Evolutionary conservation across 2,329 filamentous ascomycete species (phyloP), one percentile per base, ranked within the genome.

Genomic region (Ophiostoma himal-ulmi): DNA sequence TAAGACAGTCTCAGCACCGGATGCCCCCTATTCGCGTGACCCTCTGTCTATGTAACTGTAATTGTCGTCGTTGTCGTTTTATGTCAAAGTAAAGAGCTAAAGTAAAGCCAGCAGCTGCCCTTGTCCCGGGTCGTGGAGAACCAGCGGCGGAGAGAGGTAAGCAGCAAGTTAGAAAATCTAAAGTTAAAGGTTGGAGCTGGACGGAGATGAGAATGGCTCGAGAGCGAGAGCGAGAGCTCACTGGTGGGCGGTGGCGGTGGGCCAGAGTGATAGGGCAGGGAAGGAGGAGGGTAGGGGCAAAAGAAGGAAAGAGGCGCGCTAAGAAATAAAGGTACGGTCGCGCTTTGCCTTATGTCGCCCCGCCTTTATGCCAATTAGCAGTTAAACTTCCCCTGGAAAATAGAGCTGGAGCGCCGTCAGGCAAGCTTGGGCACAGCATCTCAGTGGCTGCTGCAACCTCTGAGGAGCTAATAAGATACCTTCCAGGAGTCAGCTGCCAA

Each of bases 371-470:
- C 37, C 44, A 48, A 26, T 57, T 57, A 26, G 52, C 22, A 57
- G 26, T 57, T 57, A 57, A 22, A 57, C 52, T 57, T 57, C 22
- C 52, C 52, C 52, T 57, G 52, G 22, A 54, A 54, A 57, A 26
- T 13, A 57, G 22, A 57, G 52, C 52, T 57, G 52, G 52, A 22
- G 52, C 52, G 26, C 52, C 44, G 10, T 39, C 30, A 20, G 44
- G 14, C 14, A 13, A 48, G 44, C 44, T 13, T 26, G 11, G 48
- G 52, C n/a, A 11, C 52, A 57, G 52, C 52, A 22, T 57, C 52
- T 26, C 52, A 57, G 13, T 57, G 52, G 17, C 52, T 57, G 22
- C 22, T 57, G 52, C 22, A 4, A 57, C 22, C 20, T 26, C n/a
- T 22, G 7, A 57, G 44, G 17, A 20, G 17, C 17, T 20, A n/a